phyloP scores from a whole-genome alignment of 495 filamentous ascomycete species.

The Penicillium egyptiacum region DNA sequence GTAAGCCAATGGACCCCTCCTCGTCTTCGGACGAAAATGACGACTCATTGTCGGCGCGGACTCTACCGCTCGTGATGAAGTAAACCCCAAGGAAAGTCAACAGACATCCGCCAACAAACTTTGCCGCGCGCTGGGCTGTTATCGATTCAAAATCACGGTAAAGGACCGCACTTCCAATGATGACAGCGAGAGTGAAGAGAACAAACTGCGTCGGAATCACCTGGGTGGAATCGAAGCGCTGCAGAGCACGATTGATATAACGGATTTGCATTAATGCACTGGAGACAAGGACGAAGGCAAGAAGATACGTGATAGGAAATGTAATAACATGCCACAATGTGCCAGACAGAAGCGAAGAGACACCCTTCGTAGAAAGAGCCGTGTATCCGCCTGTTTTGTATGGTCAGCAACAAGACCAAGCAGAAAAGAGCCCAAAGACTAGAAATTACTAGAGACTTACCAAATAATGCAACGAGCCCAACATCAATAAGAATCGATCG shows the following conservation, averaged over 20 bases:
- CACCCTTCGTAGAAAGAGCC: conserved; percentile 90
- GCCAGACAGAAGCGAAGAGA: conserved; percentile 89
- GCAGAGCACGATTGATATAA: conserved; percentile 91
- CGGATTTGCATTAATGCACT: conserved; percentile 94
- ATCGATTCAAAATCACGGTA: conserved; percentile 93
- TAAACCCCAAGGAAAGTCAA: conserved; percentile 94
- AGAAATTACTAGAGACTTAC: conserved; percentile 48
- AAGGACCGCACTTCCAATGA: conserved; percentile 86
- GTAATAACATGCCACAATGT: conserved; percentile 83
- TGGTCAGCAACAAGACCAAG: conserved; percentile 27
- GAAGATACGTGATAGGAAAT: conserved; percentile 85
- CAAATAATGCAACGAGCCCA: conserved; percentile 88
- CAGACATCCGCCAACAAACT: conserved; percentile 85
- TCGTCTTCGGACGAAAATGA: conserved; percentile 48
- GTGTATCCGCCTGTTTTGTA: conserved; percentile 78
- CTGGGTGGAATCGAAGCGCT: conserved; percentile 93
- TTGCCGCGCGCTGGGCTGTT: conserved; percentile 62
- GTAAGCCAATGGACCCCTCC: conserved; percentile 49
- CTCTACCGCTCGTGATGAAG: conserved; percentile 73
- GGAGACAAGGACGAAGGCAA: conserved; percentile 70
- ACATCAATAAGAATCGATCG: conserved; percentile 90
- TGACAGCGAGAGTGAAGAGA: conserved; percentile 91
- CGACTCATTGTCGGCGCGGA: conserved; percentile 45
- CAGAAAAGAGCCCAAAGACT: not conserved
- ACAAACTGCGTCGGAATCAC: conserved; percentile 98